phyloP scores from a whole-genome alignment of 371 early-diverging fungal genomes.

The Umbelopsis sp. region DNA sequence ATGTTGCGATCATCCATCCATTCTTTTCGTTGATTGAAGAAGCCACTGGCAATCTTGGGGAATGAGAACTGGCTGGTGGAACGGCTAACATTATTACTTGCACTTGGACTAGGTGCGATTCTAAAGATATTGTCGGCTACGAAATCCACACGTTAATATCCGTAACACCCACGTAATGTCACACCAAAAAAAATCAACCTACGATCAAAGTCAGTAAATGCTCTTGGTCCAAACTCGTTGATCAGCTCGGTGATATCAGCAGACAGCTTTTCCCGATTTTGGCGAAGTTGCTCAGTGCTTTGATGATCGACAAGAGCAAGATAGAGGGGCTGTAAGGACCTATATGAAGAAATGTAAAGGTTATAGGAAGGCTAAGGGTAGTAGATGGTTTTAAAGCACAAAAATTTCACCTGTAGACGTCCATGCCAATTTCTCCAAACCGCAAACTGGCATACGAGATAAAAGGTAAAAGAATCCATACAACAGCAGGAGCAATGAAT shows the following conservation, averaged over 20 bases:
- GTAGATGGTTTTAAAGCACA: neutral
- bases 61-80: conserved; percentile 28
- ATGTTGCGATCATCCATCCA: conserved; percentile 58
- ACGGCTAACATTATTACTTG: conserved; percentile 28
- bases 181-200: neutral
- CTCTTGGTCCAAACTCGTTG: conserved; percentile 83
- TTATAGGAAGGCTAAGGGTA: too few relatives aligned
- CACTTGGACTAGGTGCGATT: conserved; percentile 25
- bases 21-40: conserved; percentile 45
- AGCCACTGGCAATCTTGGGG: conserved; percentile 42
- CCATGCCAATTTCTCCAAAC: conserved; percentile 85
- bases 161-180: too few relatives aligned
- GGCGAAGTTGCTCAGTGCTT: conserved; percentile 56
- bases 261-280: conserved; percentile 71
- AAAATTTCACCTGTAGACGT: conserved; percentile 63
- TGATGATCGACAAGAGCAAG: conserved; percentile 63
- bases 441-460: conserved; percentile 81
- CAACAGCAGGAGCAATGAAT: conserved; percentile 41
- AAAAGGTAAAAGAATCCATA: conserved; percentile 63
- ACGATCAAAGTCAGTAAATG: conserved; percentile 77
- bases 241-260: conserved; percentile 75
- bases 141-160: neutral
- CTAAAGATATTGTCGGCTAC: conserved; percentile 38
- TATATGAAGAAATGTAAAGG: conserved; percentile 21
- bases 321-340: conserved; percentile 80